These are phyloP conservation scores for Talaromyces liani DNA, from an alignment of 495 filamentous ascomycete genomes.

Conservation along the genomic window DNA sequence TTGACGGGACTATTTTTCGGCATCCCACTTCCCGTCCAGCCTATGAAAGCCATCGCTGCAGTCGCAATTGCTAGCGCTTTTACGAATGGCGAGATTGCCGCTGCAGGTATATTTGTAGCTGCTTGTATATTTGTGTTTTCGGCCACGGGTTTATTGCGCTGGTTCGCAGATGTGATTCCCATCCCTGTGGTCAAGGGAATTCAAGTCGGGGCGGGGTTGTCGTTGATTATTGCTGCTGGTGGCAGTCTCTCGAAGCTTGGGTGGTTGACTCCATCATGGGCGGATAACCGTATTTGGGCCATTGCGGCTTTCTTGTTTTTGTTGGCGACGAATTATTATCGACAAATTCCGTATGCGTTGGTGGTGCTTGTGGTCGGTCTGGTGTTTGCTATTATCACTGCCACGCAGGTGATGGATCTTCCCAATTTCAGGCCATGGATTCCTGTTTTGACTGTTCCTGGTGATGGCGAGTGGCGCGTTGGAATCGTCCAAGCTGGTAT, in stretches of 20 bases:
- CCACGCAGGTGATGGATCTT: slow-evolving; percentile 24
- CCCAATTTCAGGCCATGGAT: slow-evolving; percentile 45
- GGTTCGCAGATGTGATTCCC: slow-evolving; percentile 65
- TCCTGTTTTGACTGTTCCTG: slow-evolving; percentile 36
- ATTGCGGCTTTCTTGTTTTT: slow-evolving; percentile 62
- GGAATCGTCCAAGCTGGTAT: slow-evolving; percentile 56
- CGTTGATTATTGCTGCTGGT: slow-evolving; percentile 67
- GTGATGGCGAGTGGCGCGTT: slow-evolving; percentile 32
- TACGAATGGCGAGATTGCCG: slow-evolving; percentile 58
- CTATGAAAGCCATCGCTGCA: slow-evolving; percentile 89
- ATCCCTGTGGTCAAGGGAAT: slow-evolving; percentile 88
- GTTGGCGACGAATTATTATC: slow-evolving; percentile 50
- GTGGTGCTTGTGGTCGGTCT: slow-evolving; percentile 59
- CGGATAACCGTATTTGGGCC: slow-evolving; percentile 69
- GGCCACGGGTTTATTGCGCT: slow-evolving; percentile 62
- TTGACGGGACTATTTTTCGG: slow-evolving; percentile 75
- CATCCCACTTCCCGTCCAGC: slow-evolving; percentile 79
- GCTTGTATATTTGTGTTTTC: slow-evolving; percentile 66
- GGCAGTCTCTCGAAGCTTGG: slow-evolving; percentile 48
- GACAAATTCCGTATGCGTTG: slow-evolving; percentile 68
- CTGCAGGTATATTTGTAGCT: slow-evolving; percentile 72
- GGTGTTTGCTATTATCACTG: slow-evolving; percentile 42
- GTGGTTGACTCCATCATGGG: slow-evolving; percentile 50
- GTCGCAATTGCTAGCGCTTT: slow-evolving; percentile 67
- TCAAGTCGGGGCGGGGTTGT: slow-evolving; percentile 83